Evolutionary conservation across 352 stramenopile genomes (phyloP), one percentile per base, ranked within the genome.

Genomic region (Globisporangium yorkense): DNA sequence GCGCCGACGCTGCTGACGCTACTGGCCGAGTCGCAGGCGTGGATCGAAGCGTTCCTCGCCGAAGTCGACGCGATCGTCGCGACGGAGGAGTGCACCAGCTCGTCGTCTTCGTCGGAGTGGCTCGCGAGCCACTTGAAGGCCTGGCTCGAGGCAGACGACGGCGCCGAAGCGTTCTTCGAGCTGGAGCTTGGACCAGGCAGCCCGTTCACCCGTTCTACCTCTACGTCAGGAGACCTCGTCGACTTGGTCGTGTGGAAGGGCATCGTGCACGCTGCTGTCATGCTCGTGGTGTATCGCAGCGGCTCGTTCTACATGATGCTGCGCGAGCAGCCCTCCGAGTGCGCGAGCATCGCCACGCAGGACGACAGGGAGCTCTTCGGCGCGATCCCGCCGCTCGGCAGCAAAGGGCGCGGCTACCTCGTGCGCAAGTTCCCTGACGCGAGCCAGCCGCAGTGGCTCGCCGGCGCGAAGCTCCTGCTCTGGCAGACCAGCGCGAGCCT

Each of bases 221-320:
- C 21, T 56, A 66, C 21, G 39, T 53, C 35, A 37, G 62, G 75
- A 5, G 37, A 61, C 0, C 29, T n/a, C 9, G 57, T 84, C 3
- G 72, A 76, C 4, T 58, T 89, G 37, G 3, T 89, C 44, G 57
- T 87, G 0, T 87, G 79, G 79, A 83, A 83, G 54, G 76, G 79
- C 9, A 66, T 87, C 18, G 71, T 89, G 3, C 63, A 89, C 40
- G 58, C 71, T n/a, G 66, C 66, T 1, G 20, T 86, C n/a, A 51
- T 89, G 27, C 66, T 84, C 2, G 57, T 87, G 6, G 63, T 86
- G 33, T 89, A 85, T 18, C 66, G 73, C 21, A 61, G 61, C 3
- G 65, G 68, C 10, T 83, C 68, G 45, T 86, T 89, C 43, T 86
- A 68, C 56, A 60, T 86, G 54, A 70, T 78, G 10, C 47, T 88